Base-by-base conservation (phyloP, 2,329 filamentous ascomycete species). In the Aureobasidium subglaciale region DNA sequence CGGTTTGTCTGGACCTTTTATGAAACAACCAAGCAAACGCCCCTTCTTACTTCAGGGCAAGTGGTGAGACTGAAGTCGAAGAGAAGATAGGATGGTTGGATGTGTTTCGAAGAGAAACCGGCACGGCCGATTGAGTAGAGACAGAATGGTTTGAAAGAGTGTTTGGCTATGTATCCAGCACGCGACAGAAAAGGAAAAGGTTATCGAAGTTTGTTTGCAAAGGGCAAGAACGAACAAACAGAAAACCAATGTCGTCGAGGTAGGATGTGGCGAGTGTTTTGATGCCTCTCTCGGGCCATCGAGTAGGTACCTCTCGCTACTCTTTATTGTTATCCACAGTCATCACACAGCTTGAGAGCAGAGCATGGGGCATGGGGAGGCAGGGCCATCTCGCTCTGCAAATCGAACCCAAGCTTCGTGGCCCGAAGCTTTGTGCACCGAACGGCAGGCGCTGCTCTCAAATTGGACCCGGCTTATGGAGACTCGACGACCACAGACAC, bases 291-390 rank as follows among this genome's bases (percentile, higher is more conserved):
- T 25, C 20, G 34, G 20, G 34, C 22, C 16, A 35, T 52, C 35
- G 48, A 41, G 48, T 41, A n/a, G n/a, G n/a, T n/a, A n/a, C n/a
- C n/a, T 11, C 24, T 52, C 35, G 25, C 25, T 40, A 37, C 45
- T 50, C 46, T 50, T 52, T 52, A 40, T 52, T 52, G 38, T 50
- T 37, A 41, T 52, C 16, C 48, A 52, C 48, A 52, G 24, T 40
- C 48, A 52, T 32, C 35, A 52, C 46, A 50, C 46, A 40, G 48
- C 40, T 27, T 43, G 40, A 43, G 40, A 43, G 40, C 40, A 43
- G 13, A 43, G 40, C 48, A 52, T 52, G 46, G 46, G 32, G 32
- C 32, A 27, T 50, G 46, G 46, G 32, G 46, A 38, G 22, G 46
- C 45, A 49, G 30, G 30, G 22, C 48, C 48, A 40, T 52, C 48